Evolutionary conservation across 371 early-diverging fungal genomes (phyloP).

Genomic region (Fennellomyces sp.): DNA sequence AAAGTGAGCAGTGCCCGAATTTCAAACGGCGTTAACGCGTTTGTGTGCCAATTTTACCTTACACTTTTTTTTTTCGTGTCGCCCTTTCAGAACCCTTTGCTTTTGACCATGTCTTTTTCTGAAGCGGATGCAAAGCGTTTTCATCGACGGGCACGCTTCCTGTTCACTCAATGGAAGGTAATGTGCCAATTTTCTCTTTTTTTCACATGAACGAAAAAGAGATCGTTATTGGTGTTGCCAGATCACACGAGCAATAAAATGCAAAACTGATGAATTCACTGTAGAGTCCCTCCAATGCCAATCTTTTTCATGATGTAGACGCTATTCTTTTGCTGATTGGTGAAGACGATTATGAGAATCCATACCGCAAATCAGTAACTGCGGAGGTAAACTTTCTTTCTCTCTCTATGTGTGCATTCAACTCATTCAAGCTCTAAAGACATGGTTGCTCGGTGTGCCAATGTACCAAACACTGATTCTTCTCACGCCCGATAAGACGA

Average conservation of each 20-base stretch:
- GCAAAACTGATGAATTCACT: not conserved
- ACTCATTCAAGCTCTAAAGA: no score
- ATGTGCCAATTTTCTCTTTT: not conserved
- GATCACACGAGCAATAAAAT: slow-evolving; percentile 30
- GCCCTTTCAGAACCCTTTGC: not conserved
- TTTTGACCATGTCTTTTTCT: slow-evolving; percentile 16
- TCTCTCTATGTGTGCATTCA: not conserved
- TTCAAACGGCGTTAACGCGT: no score
- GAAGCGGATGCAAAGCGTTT: slow-evolving; percentile 65
- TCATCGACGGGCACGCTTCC: slow-evolving; percentile 59
- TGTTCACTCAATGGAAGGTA: slow-evolving; percentile 64
- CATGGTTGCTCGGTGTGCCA: slow-evolving; percentile 95
- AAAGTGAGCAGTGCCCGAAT: no score
- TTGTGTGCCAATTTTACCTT: no score
- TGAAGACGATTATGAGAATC: slow-evolving; percentile 66
- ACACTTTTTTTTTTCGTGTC: slow-evolving; percentile 3
- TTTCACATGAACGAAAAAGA: slow-evolving; percentile 11
- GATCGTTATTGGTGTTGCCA: slow-evolving; percentile 26
- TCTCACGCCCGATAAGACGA: slow-evolving; percentile 76
- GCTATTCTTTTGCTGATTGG: slow-evolving; percentile 68
- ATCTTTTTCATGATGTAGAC: slow-evolving; percentile 60
- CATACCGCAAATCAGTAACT: slow-evolving; percentile 72
- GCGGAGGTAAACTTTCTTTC: slow-evolving; percentile 49
- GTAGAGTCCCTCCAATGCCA: slow-evolving; percentile 38
- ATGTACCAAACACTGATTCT: slow-evolving; percentile 87